Conservation (phyloP, 768 basidiomycete genomes). For the Auricularia sp. region DNA sequence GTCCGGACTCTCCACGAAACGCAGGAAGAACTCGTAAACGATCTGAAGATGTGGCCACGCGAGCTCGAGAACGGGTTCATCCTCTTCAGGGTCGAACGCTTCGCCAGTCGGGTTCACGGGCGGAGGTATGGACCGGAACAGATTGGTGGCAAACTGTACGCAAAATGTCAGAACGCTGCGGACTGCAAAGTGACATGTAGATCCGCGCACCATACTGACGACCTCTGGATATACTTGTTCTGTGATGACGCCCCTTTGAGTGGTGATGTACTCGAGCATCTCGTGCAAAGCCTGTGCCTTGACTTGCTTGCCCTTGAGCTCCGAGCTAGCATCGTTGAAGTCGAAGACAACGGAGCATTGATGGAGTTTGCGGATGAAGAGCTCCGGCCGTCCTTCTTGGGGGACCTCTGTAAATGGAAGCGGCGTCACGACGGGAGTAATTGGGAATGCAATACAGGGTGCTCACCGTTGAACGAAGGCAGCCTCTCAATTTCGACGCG, state of each 20-base stretch:
- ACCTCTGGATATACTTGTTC: conserved; percentile 98
- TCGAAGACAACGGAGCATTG: conserved; percentile 97
- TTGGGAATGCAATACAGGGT: not conserved
- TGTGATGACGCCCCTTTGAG: conserved; percentile 90
- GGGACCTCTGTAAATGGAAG: conserved; percentile 59
- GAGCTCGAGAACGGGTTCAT: conserved; percentile 95
- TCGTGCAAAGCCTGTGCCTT: conserved; percentile 97
- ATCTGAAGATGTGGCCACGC: conserved; percentile 99
- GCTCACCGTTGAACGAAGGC: conserved; percentile 76
- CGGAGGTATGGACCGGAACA: conserved; percentile 99
- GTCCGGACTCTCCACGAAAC: conserved; percentile 94
- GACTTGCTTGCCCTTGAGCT: conserved; percentile 95
- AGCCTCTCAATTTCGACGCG: conserved; percentile 93
- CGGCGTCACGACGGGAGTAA: not conserved
- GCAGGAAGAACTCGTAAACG: conserved; percentile 99
- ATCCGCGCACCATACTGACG: conserved; percentile 76
- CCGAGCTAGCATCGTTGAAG: conserved; percentile 94
- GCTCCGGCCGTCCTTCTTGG: conserved; percentile 72
- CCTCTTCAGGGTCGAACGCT: conserved; percentile 98
- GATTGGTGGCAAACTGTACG: conserved; percentile 85
- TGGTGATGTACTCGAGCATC: conserved; percentile 98
- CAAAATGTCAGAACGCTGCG: conserved; percentile 2
- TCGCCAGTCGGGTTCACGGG: conserved; percentile 97
- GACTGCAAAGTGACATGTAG: too few relatives aligned
- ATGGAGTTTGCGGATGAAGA: conserved; percentile 90